Conservation (phyloP, 2,329 filamentous ascomycete species). For the Massarina eburnea region DNA sequence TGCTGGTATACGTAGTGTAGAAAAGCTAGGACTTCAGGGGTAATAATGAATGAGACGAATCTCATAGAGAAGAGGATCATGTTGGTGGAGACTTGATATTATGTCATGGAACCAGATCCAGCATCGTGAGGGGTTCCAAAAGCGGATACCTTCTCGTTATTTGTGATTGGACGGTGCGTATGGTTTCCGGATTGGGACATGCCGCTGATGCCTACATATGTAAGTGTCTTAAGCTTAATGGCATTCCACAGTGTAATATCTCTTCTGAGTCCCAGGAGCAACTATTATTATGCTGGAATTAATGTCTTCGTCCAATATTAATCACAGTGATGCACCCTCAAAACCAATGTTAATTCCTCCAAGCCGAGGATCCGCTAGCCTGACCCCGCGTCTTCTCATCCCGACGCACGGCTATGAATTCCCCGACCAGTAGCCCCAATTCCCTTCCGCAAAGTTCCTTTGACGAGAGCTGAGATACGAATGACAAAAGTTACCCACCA, state of each 20-base stretch:
- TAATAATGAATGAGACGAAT: too few species aligned
- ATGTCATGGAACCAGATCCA: not conserved
- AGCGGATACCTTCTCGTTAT: slow-evolving; percentile 1
- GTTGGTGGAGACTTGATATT: too few species aligned
- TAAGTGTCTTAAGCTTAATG: too few species aligned
- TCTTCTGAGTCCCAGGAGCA: too few species aligned
- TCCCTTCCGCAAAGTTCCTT: not conserved
- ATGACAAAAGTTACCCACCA: not conserved
- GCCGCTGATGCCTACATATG: not conserved
- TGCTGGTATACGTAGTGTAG: too few species aligned
- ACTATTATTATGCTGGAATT: too few species aligned
- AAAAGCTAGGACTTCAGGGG: too few species aligned
- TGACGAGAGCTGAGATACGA: not conserved
- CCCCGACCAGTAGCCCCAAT: slow-evolving; percentile 11
- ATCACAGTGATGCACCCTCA: too few species aligned
- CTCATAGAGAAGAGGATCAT: too few species aligned
- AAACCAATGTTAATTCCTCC: not conserved
- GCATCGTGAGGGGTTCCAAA: slow-evolving; percentile 4
- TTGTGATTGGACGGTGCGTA: slow-evolving; percentile 13
- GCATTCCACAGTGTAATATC: too few species aligned
- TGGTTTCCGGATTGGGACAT: slow-evolving; percentile 12
- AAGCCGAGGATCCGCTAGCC: slow-evolving; percentile 7
- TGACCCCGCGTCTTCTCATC: slow-evolving; percentile 1
- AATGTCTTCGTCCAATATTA: too few species aligned
- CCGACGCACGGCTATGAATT: slow-evolving; percentile 16